Base-by-base conservation (phyloP, 1,284 basidiomycete species). In the Inonotus hispidus region DNA sequence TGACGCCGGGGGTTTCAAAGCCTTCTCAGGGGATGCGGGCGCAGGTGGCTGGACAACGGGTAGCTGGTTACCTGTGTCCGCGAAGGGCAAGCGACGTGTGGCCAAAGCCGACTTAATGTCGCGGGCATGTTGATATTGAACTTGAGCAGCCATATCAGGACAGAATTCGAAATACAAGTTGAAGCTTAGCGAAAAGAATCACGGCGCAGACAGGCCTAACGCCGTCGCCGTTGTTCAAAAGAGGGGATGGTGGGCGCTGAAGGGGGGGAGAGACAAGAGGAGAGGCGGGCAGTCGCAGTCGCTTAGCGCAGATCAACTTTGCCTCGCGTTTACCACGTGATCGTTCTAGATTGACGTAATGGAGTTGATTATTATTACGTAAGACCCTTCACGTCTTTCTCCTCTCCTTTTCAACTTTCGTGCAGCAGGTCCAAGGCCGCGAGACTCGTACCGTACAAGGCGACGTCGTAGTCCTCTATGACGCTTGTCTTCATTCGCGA, bases 1-100 rank as follows among this genome's bases (percentile, higher is more conserved):
- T 0, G 80, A 81, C 14, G 77, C 66, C 0, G 79, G 74, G 61
- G 69, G 69, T 63, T 75, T 80, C 64, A 53, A 25, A 41, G 60
- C 27, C 27, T 58, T 61, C 37, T 53, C 23, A 11, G 63, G 63
- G 7, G 47, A 39, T 14, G 38, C 45, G 11, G 56, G 16, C 8
- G 35, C 37, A 10, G 35, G 11, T 5, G 45, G 16, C 43, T 53
- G 53, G 16, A 38, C 56, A 27, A 37, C 46, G 38, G 55, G 61
- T 35, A 61, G 5, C 23, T 62, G 56, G 62, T 63, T 63, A n/a
- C 46, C 53, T 2, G 62, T 56, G 54, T 60, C 56, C 21, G 62
- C 45, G 49, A 63, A 63, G n/a, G 62, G 61, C 21, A 27, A 23
- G 14, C 62, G 58, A 39, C 57, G 61, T 25, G 46, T 52, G 53